Evolutionary conservation across 2,329 filamentous ascomycete genomes (phyloP).

Genomic region (Colletotrichum sp.): DNA sequence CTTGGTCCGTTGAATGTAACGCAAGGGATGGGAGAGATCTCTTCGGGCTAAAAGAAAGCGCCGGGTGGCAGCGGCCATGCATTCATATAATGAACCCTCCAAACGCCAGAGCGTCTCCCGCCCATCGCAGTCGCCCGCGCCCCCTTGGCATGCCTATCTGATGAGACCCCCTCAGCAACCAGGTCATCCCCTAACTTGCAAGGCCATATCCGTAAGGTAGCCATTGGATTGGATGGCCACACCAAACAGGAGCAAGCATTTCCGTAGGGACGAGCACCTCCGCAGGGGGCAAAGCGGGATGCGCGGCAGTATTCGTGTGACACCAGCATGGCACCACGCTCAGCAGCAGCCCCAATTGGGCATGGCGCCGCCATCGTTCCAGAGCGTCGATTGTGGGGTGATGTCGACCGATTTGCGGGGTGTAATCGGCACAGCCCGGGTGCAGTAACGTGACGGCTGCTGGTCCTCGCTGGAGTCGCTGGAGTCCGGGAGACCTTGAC

Average conservation of each 20-base stretch:
- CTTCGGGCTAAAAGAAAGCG: not conserved
- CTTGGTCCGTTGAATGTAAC: not conserved
- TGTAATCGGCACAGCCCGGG: conserved; percentile 20
- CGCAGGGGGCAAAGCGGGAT: conserved; percentile 18
- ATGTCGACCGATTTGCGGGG: conserved; percentile 21
- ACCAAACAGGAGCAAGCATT: not conserved
- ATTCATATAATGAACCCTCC: conserved; percentile 14
- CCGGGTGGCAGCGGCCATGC: conserved; percentile 9
- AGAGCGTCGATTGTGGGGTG: conserved; percentile 21
- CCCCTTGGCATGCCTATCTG: not conserved
- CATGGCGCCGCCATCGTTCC: conserved; percentile 18
- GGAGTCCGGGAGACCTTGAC: not conserved
- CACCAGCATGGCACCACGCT: conserved; percentile 17
- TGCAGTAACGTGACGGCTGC: conserved; percentile 10
- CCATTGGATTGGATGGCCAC: not conserved
- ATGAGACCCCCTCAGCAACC: conserved; percentile 7
- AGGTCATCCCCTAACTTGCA: not conserved
- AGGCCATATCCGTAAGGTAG: not conserved
- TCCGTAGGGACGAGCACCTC: not conserved
- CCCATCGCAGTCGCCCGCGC: not conserved
- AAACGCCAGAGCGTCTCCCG: not conserved
- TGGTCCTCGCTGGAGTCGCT: not conserved
- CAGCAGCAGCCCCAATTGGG: conserved; percentile 11
- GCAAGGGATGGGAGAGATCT: conserved; percentile 8
- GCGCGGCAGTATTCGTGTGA: conserved; percentile 14